A percentile compares a stretch with the other conserved stretches of the same genome.
Evolutionary conservation across 2,329 filamentous ascomycete genomes (phyloP).

Genomic region (Fusarium subtropicale): DNA sequence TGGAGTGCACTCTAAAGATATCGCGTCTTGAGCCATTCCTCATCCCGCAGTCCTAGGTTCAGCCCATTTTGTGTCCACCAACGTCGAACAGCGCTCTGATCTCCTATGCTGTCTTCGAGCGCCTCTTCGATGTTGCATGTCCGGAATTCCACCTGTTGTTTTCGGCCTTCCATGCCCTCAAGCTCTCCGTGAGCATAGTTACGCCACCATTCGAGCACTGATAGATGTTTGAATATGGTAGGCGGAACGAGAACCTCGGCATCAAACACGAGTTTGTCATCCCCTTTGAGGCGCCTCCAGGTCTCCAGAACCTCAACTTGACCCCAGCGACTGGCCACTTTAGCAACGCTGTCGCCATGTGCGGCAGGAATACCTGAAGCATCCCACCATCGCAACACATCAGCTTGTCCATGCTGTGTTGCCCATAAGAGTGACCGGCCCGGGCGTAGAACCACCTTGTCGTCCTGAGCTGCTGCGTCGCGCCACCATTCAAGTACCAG

Average conservation of each 20-base stretch:
- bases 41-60: conserved; percentile 83
- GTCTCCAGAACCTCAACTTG: conserved; percentile 85
- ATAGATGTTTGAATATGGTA: conserved; percentile 86
- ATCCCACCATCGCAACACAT: conserved; percentile 89
- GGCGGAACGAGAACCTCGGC: conserved; percentile 86
- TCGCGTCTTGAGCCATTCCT: conserved; percentile 89
- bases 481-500: conserved; percentile 95
- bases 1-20: conserved; percentile 62
- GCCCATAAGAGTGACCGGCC: conserved; percentile 87
- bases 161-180: conserved; percentile 64
- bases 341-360: conserved; percentile 84
- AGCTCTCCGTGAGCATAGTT: conserved; percentile 69
- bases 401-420: conserved; percentile 82
- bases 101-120: conserved; percentile 84
- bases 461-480: conserved; percentile 70
- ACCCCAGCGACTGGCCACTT: conserved; percentile 85
- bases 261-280: conserved; percentile 77
- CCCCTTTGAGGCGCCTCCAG: conserved; percentile 79
- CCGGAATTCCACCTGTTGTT: conserved; percentile 86
- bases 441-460: conserved; percentile 74
- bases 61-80: conserved; percentile 93
- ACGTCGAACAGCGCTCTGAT: conserved; percentile 76
- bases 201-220: conserved; percentile 94
- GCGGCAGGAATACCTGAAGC: conserved; percentile 81
- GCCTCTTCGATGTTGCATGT: conserved; percentile 97